Evolutionary conservation across 495 filamentous ascomycete species (phyloP), one percentile per base, ranked within the genome.

Genomic region (Mycothermus thermophilus): DNA sequence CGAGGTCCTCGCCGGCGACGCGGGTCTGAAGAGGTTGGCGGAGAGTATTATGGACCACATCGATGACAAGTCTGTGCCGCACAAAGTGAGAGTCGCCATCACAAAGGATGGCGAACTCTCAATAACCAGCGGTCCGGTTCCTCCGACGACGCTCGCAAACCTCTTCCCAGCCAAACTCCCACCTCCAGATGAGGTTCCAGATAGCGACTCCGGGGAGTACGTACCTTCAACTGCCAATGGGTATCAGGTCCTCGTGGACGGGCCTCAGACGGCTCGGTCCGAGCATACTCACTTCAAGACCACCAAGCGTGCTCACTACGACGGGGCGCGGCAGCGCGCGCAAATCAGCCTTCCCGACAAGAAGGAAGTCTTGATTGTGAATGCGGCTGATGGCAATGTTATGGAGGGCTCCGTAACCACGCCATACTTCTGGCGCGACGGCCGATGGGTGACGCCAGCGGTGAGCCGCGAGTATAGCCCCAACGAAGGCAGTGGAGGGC

Each of bases 361-460:
- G 27, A 67, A 64, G 12, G 86, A 94, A 52, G 80, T 90, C 5
- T 62, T 95, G 18, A 48, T 94, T 17, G 62, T 84, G 34, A 84
- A 81, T 48, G 54, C 56, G 1, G 35, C 44, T 0, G 49, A 66
- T 15, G 69, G 70, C 2, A 72, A 84, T 35, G 55, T 93, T 7
- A 92, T 92, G 77, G 90, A 97, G 51, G 83, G 83, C 12, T 85
- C 77, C 43, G 70, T 80, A 18, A 83, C 80, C 2, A 90, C 77
- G 9, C 72, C 80, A 1, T 93, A 84, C 51, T 81, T 95, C 43
- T 77, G 69, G 64, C 69, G 78, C 30, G 57, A 60, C 10, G 72
- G 71, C 1, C 55, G 50, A 40, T 84, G 82, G 82, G 64, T 79
- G 0, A 83, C 79, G 16, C 79, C 80, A 0, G 48, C 55, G 2